Base-by-base conservation (phyloP, 441 rosid species). In the Adansonia grandidieri region DNA sequence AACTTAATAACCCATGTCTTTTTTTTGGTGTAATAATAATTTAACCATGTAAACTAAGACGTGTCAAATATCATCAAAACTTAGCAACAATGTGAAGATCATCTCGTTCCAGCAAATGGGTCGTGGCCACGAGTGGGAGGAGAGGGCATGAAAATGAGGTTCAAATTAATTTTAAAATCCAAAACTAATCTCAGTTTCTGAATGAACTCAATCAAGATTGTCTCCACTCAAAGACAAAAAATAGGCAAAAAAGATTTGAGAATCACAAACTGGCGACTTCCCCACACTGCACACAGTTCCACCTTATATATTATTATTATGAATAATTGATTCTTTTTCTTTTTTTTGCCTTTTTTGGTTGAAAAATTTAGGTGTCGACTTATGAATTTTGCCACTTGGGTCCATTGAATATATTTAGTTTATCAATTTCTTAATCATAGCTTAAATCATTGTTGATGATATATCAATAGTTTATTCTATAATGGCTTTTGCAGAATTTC, bases 101-200 rank as follows among this genome's bases (percentile, higher is more conserved):
- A 32, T 32, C 37, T 32, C 37, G 37, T n/a, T 28, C 44, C 50
- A 64, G 66, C 68, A 69, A 44, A 60, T 7, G 62, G 84, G 84
- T 81, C 82, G 85, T 82, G 86, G 80, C 83, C 80, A 84, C 81
- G 85, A 81, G 82, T 82, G 85, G 87, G 13, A 71, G 80, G 86
- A 83, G 66, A 81, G 81, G 54, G 83, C 84, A 80, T 79, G 81
- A 70, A 84, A 82, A 69, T 84, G 78, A 22, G 87, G 74, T 82
- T 73, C 71, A 71, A 32, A 72, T 7, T 2, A 65, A 63, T 51
- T 60, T 24, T 44, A 51, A 54, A 56, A 37, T 17, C 0, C 8
- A 65, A 78, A 69, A 77, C 48, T 42, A 67, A 82, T 73, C 73
- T 73, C 65, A 81, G 71, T 67, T 82, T 32, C 37, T 47, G 54